A percentile compares a stretch with the other conserved stretches of the same genome.
Conservation (phyloP, 2,329 filamentous ascomycete genomes). For the Scedosporium minutisporum region DNA sequence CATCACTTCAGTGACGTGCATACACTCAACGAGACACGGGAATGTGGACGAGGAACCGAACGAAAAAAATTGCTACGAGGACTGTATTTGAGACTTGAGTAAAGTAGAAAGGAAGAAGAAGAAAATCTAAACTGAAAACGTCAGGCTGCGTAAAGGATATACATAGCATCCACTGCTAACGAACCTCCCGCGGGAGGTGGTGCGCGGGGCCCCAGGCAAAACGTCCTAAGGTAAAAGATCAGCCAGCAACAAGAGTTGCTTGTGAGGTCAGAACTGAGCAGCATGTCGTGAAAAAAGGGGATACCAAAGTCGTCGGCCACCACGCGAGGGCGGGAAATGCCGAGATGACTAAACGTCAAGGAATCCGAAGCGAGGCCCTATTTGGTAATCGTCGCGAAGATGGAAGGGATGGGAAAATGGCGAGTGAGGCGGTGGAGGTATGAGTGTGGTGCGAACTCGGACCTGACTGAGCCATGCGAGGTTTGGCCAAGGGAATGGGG, state of each 20-base stretch:
- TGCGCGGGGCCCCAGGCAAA: conserved; percentile 2
- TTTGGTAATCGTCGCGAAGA: too few relatives aligned
- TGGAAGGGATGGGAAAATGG: too few relatives aligned
- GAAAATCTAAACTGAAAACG: conserved; percentile 5
- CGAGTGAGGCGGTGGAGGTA: too few relatives aligned
- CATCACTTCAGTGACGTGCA: too few relatives aligned
- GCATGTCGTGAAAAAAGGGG: conserved; percentile 8
- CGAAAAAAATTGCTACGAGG: too few relatives aligned
- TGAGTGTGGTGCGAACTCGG: too few relatives aligned
- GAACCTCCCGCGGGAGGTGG: background rate
- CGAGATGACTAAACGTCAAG: background rate
- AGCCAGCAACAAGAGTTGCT: conserved; percentile 8
- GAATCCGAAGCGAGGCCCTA: background rate
- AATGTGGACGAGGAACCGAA: too few relatives aligned
- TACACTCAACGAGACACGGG: too few relatives aligned
- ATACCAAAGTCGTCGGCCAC: conserved; percentile 1
- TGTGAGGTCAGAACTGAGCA: conserved; percentile 8
- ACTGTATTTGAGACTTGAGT: background rate
- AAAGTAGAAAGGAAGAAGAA: conserved; percentile 1
- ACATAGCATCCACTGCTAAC: background rate
- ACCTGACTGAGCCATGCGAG: too few relatives aligned
- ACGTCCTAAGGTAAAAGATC: conserved; percentile 14
- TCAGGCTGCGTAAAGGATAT: conserved; percentile 3
- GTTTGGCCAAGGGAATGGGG: too few relatives aligned
- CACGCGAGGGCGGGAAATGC: background rate